A percentile compares a stretch with the other conserved stretches of the same genome.
Conservation (phyloP, 768 basidiomycete species). For the Chiua virens region DNA sequence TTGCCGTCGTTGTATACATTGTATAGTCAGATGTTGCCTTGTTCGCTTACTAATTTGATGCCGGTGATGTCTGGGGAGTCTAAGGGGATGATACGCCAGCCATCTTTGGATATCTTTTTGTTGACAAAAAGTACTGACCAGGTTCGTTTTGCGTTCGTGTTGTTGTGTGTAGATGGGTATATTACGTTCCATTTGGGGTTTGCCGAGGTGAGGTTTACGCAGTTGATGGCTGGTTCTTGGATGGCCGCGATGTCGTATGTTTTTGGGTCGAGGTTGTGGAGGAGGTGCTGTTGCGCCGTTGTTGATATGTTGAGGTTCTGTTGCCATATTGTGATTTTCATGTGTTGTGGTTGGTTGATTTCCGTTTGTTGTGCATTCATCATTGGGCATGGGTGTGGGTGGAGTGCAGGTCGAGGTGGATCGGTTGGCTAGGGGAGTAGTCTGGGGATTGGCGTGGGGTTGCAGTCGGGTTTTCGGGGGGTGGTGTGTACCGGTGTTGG, state of each 20-base stretch:
- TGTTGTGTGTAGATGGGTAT: too few relatives aligned
- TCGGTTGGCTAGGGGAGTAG: too few relatives aligned
- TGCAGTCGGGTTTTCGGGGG: too few relatives aligned
- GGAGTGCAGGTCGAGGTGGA: too few relatives aligned
- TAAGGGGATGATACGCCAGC: not conserved
- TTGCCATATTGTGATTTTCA: not conserved
- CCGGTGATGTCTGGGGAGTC: not conserved
- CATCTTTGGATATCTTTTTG: not conserved
- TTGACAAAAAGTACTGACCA: not conserved
- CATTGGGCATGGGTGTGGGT: too few relatives aligned
- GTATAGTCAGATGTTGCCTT: not conserved
- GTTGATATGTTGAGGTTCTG: not conserved
- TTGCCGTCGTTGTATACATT: not conserved
- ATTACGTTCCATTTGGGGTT: not conserved
- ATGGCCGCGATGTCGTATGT: not conserved
- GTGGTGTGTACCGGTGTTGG: too few relatives aligned
- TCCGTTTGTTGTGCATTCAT: too few relatives aligned
- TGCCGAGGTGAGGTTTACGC: not conserved
- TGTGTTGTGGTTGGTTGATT: too few relatives aligned
- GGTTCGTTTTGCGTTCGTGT: not conserved
- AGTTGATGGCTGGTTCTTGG: slow-evolving; percentile 1
- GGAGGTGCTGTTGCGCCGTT: not conserved
- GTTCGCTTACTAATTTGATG: not conserved
- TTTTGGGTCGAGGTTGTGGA: not conserved
- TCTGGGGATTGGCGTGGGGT: too few relatives aligned